These are phyloP conservation scores for Russula griseocarnosa DNA, from an alignment of 768 basidiomycete species.

Conservation along the genomic window DNA sequence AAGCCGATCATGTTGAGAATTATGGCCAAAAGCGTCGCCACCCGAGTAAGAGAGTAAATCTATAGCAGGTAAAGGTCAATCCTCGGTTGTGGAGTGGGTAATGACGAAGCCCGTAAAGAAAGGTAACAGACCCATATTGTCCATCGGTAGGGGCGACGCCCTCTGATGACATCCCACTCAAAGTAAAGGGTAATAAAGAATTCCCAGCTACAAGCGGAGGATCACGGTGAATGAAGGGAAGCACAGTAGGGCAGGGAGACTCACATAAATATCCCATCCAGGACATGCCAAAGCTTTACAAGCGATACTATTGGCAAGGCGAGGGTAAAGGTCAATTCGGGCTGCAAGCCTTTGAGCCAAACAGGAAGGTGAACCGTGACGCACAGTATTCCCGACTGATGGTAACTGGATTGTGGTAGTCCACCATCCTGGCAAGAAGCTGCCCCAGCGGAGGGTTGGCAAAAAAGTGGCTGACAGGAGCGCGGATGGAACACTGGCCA, in stretches of 20 bases:
- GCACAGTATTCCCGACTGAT: neutral
- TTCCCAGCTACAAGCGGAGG: neutral
- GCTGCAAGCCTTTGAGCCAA: neutral
- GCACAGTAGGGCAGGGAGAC: neutral
- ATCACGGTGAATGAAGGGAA: too few relatives aligned
- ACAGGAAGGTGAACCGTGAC: neutral
- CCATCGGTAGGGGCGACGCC: slow-evolving; percentile 14
- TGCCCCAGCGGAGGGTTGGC: too few relatives aligned
- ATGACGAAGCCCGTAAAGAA: too few relatives aligned
- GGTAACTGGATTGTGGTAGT: slow-evolving; percentile 1
- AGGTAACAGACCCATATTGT: slow-evolving; percentile 13
- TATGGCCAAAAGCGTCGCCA: slow-evolving; percentile 1
- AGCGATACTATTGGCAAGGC: neutral
- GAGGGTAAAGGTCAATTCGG: neutral
- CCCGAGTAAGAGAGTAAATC: slow-evolving; percentile 12
- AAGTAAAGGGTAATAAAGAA: neutral
- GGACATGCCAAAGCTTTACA: slow-evolving; percentile 12
- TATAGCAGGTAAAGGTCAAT: neutral
- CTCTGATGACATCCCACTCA: slow-evolving; percentile 7
- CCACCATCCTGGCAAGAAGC: neutral
- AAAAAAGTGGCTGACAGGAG: too few relatives aligned
- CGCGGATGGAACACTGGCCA: too few relatives aligned
- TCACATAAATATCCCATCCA: slow-evolving; percentile 12
- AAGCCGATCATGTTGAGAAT: slow-evolving; percentile 4
- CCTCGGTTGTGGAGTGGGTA: neutral